These are phyloP conservation scores for Teratosphaeria pseudoeucalypti DNA, from an alignment of 2,329 filamentous ascomycete genomes.

Conservation along the genomic window DNA sequence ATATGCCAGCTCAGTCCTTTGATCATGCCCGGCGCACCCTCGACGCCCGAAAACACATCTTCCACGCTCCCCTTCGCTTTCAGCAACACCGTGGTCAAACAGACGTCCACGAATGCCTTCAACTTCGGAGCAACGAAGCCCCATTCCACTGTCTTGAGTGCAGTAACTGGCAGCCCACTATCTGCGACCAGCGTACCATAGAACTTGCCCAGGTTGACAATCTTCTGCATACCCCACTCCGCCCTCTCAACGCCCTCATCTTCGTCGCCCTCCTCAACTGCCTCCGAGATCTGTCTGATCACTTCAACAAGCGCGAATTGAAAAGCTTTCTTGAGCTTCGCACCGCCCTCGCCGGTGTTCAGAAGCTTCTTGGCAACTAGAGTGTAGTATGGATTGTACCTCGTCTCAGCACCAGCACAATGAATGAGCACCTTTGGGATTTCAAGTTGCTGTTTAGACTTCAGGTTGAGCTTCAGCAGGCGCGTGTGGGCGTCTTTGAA, in stretches of 20 bases:
- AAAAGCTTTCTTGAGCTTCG: constrained; percentile 70
- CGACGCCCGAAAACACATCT: constrained; percentile 56
- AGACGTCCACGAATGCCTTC: constrained; percentile 65
- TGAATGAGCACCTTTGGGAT: constrained; percentile 81
- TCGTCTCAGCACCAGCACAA: constrained; percentile 70
- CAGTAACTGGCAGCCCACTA: constrained; percentile 46
- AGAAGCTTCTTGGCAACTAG: constrained; percentile 73
- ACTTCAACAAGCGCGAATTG: constrained; percentile 79
- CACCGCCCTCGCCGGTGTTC: constrained; percentile 40
- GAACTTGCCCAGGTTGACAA: constrained; percentile 59
- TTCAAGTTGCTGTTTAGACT: constrained; percentile 75
- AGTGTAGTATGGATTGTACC: constrained; percentile 89
- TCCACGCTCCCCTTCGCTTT: constrained; percentile 42
- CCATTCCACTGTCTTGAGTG: constrained; percentile 63
- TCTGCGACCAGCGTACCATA: constrained; percentile 54
- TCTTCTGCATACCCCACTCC: constrained; percentile 44
- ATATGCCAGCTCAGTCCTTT: constrained; percentile 72
- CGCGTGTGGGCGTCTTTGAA: constrained; percentile 74
- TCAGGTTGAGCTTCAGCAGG: constrained; percentile 71
- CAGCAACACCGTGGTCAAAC: constrained; percentile 66
- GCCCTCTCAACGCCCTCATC: constrained; percentile 44
- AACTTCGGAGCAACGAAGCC: constrained; percentile 60
- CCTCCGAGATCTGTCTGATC: constrained; percentile 62
- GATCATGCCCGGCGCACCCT: constrained; percentile 56
- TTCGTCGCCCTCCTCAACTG: constrained; percentile 52